These are phyloP conservation scores for Basipetospora sp. DNA, from an alignment of 2,329 filamentous ascomycete genomes.

Conservation along the genomic window DNA sequence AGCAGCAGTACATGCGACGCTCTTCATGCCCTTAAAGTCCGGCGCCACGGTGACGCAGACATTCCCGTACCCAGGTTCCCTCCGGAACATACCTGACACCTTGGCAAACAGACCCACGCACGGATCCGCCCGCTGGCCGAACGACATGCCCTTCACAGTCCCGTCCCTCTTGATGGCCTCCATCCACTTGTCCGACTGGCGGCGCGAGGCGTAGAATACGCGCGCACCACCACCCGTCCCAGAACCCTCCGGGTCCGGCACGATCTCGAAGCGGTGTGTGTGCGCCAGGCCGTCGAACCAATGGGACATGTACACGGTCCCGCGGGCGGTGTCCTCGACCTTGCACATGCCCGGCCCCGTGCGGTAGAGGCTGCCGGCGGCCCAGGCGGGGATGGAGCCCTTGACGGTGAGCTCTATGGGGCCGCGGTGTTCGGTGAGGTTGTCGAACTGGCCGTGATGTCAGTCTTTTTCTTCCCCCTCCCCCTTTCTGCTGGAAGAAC, in stretches of 20 bases:
- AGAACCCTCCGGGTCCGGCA: slow-evolving; percentile 9
- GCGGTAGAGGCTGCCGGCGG: slow-evolving; percentile 56
- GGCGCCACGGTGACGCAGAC: slow-evolving; percentile 51
- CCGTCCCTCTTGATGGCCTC: slow-evolving; percentile 47
- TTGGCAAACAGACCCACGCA: slow-evolving; percentile 63
- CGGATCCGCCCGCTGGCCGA: slow-evolving; percentile 58
- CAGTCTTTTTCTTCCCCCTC: too few relatives aligned
- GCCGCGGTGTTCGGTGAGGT: slow-evolving; percentile 47
- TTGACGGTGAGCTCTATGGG: slow-evolving; percentile 49
- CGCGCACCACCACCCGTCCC: slow-evolving; percentile 13
- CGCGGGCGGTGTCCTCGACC: slow-evolving; percentile 41
- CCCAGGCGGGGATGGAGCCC: slow-evolving; percentile 56
- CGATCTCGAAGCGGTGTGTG: slow-evolving; percentile 7
- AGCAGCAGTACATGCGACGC: too few relatives aligned
- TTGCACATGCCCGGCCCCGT: slow-evolving; percentile 56
- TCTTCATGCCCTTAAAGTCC: slow-evolving; percentile 23
- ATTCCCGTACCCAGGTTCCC: slow-evolving; percentile 31
- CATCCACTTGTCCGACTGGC: slow-evolving; percentile 49
- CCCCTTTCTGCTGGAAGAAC: too few relatives aligned
- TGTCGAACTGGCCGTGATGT: slow-evolving; percentile 63
- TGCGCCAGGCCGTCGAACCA: slow-evolving; percentile 73
- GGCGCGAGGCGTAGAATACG: slow-evolving; percentile 58
- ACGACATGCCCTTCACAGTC: slow-evolving; percentile 40
- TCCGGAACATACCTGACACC: slow-evolving; percentile 45
- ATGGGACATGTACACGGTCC: slow-evolving; percentile 48